Conservation (phyloP, 2,329 filamentous ascomycete genomes). For the Epichloe sp. region DNA sequence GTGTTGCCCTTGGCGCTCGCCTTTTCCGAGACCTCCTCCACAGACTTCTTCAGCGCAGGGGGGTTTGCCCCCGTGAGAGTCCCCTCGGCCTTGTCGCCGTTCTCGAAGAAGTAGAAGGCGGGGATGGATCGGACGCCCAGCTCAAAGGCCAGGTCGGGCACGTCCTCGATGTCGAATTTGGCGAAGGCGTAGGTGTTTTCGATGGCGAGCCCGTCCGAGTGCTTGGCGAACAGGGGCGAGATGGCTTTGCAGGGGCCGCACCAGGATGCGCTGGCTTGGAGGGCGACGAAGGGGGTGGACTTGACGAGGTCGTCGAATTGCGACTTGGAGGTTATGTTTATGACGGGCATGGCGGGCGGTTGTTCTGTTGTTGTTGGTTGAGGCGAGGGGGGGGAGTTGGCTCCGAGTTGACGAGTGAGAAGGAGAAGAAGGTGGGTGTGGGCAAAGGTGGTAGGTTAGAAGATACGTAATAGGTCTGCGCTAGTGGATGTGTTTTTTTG, state of each 20-base stretch:
- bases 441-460: no score
- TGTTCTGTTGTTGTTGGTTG: not conserved
- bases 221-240: conserved; percentile 37
- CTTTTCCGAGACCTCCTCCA: conserved; percentile 14
- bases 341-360: conserved; percentile 18
- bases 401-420: no score
- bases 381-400: no score
- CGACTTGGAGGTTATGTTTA: conserved; percentile 26
- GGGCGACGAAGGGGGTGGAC: conserved; percentile 35
- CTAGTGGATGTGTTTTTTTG: no score
- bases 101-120: conserved; percentile 47
- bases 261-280: conserved; percentile 48
- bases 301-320: conserved; percentile 37
- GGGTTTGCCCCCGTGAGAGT: conserved; percentile 28
- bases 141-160: conserved; percentile 33
- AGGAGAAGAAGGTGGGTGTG: no score
- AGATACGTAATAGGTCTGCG: no score
- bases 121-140: conserved; percentile 44
- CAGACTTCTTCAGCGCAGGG: conserved; percentile 17
- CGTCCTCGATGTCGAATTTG: conserved; percentile 45
- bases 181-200: conserved; percentile 37
- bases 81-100: conserved; percentile 31
- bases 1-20: conserved; percentile 11
- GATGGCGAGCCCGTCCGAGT: conserved; percentile 25
- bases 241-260: conserved; percentile 49